phyloP scores from a whole-genome alignment of 176 grass and related monocot genomes.

The Leersia perrieri region DNA sequence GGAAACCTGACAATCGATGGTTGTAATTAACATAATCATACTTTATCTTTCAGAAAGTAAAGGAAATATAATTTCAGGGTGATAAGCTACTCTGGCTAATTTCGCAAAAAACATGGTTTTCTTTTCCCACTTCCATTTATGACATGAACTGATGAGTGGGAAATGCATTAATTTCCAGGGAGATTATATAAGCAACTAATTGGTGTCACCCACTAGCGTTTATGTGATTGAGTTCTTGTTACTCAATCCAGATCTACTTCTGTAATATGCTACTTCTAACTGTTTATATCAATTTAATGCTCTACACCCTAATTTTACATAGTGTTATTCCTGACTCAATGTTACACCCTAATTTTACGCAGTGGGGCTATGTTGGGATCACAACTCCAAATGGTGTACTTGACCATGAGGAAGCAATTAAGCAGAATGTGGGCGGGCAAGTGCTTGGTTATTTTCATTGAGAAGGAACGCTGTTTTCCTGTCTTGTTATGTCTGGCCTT shows the following conservation, averaged over 20 bases:
- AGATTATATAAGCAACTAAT: background rate
- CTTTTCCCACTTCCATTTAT: slow-evolving; percentile 13
- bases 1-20: background rate
- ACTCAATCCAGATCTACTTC: background rate
- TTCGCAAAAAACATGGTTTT: background rate
- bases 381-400: slow-evolving; percentile 87
- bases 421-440: slow-evolving; percentile 84
- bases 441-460: slow-evolving; percentile 95
- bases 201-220: background rate
- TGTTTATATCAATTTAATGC: background rate
- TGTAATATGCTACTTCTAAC: background rate
- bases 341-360: too few species aligned
- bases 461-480: background rate
- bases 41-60: background rate
- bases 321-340: too few species aligned
- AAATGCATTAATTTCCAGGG: background rate
- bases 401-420: slow-evolving; percentile 96
- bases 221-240: background rate
- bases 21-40: background rate
- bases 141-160: background rate
- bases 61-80: too few species aligned
- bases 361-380: slow-evolving; percentile 98
- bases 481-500: background rate
- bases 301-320: slow-evolving; percentile 2
- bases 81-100: background rate